phyloP scores from a whole-genome alignment of 2,329 filamentous ascomycete species.

The Byssoonygena ceratinophila region DNA sequence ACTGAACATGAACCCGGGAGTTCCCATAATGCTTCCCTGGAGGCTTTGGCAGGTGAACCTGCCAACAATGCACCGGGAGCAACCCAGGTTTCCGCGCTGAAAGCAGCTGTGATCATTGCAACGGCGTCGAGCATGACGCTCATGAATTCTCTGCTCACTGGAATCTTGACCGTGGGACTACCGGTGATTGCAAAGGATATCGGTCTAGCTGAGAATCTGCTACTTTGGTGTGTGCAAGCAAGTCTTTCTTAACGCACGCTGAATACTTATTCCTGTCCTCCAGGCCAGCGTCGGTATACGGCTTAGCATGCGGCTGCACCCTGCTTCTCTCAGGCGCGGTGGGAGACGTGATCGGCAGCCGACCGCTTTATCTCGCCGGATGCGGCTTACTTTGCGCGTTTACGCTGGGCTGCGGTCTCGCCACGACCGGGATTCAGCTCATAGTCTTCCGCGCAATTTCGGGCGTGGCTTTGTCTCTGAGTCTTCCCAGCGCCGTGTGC shows the following conservation, averaged over 20 bases:
- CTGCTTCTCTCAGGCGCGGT: slow-evolving; percentile 42
- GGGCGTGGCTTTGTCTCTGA: slow-evolving; percentile 38
- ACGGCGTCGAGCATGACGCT: slow-evolving; percentile 18
- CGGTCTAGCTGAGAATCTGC: slow-evolving; percentile 16
- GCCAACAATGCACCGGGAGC: background rate
- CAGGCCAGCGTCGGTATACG: slow-evolving; percentile 25
- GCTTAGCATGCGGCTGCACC: slow-evolving; percentile 34
- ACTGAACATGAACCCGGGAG: background rate
- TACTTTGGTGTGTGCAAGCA: slow-evolving; percentile 20
- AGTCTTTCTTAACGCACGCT: background rate
- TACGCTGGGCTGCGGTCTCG: slow-evolving; percentile 35
- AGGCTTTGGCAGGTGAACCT: background rate
- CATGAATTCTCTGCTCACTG: slow-evolving; percentile 18
- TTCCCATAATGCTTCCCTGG: background rate
- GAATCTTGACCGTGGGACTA: slow-evolving; percentile 20
- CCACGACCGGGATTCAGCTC: slow-evolving; percentile 31
- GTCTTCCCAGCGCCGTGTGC: slow-evolving; percentile 38
- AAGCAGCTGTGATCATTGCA: slow-evolving; percentile 13
- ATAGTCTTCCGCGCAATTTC: slow-evolving; percentile 39
- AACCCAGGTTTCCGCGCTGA: slow-evolving; percentile 1
- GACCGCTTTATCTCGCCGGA: slow-evolving; percentile 39
- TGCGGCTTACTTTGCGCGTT: slow-evolving; percentile 34
- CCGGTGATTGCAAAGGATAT: slow-evolving; percentile 21
- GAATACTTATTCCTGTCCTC: background rate
- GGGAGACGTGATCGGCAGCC: slow-evolving; percentile 40